Conservation (phyloP, 805 yeast genomes). For the Monosporozyma aquatica region DNA sequence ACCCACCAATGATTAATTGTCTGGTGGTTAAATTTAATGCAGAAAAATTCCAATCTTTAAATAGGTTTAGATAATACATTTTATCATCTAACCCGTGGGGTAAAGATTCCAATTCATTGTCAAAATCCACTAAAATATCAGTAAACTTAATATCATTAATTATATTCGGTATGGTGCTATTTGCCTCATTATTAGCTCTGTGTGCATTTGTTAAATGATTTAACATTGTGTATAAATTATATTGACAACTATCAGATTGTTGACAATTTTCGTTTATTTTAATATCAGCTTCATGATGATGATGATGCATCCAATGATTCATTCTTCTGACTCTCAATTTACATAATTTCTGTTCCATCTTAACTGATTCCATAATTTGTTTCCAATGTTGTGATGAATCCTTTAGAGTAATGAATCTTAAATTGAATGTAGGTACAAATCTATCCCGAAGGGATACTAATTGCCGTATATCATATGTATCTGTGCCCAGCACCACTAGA, state of each 20-base stretch:
- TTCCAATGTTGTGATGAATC: slow-evolving; percentile 2
- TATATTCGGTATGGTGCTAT: slow-evolving; percentile 12
- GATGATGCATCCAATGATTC: slow-evolving; percentile 28
- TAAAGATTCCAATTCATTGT: slow-evolving; percentile 1
- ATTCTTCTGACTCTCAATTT: slow-evolving; percentile 18
- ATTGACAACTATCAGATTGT: slow-evolving; percentile 7
- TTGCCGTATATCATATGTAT: slow-evolving; percentile 8
- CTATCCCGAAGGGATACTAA: slow-evolving; percentile 11
- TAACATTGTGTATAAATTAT: slow-evolving; percentile 25
- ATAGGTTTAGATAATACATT: slow-evolving; percentile 10
- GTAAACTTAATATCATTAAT: slow-evolving; percentile 16
- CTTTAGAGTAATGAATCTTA: slow-evolving; percentile 8
- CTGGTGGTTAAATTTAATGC: slow-evolving; percentile 20
- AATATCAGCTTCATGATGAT: not conserved
- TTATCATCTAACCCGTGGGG: slow-evolving; percentile 1
- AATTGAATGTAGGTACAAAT: slow-evolving; percentile 22
- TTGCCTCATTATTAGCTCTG: not conserved
- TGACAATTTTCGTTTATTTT: not conserved
- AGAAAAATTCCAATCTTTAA: slow-evolving; percentile 26
- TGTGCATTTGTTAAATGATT: slow-evolving; percentile 11
- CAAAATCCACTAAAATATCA: slow-evolving; percentile 3
- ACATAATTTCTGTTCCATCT: slow-evolving; percentile 5
- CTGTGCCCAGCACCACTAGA: slow-evolving; percentile 13
- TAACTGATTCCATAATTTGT: slow-evolving; percentile 2
- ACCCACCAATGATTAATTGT: slow-evolving; percentile 25